A percentile compares a stretch with the other conserved stretches of the same genome.
These are phyloP conservation scores for Pseudonitzschia multistriata DNA, from an alignment of 108 stramenopile species.

Conservation along the genomic window DNA sequence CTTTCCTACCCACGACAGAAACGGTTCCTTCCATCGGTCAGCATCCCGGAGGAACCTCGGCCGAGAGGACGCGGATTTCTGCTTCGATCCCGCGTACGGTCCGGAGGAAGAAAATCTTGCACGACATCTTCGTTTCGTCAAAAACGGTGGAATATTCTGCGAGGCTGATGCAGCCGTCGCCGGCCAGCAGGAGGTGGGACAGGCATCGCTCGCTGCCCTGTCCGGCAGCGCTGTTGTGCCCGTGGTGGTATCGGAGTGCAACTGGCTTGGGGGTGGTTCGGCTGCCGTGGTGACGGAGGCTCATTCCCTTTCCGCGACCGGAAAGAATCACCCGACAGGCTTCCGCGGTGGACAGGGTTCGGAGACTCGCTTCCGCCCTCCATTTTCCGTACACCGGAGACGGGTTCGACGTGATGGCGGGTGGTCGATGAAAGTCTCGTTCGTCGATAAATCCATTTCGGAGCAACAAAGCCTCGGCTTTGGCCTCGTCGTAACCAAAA, in stretches of 20 bases:
- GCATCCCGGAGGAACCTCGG: no score
- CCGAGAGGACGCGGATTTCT: background rate
- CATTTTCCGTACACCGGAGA: constrained; percentile 1
- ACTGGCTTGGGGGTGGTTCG: background rate
- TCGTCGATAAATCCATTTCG: background rate
- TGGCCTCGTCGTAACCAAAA: background rate
- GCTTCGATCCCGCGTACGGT: background rate
- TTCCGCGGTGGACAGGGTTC: background rate
- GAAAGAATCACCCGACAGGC: background rate
- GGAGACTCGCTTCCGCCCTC: background rate
- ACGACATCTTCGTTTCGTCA: background rate
- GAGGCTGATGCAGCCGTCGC: background rate
- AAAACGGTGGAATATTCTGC: constrained; percentile 7
- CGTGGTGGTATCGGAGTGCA: background rate
- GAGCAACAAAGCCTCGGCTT: background rate
- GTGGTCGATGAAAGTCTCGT: background rate
- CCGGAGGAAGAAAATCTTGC: background rate
- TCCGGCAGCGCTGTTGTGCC: background rate
- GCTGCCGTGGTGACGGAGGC: no score
- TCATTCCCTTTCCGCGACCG: background rate
- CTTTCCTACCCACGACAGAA: no score
- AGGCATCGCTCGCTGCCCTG: background rate
- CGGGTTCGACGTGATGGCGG: background rate
- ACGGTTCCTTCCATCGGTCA: no score
- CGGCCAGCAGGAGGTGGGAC: background rate